phyloP scores from a whole-genome alignment of 169 alveolate species.

The Theileria sp. region DNA sequence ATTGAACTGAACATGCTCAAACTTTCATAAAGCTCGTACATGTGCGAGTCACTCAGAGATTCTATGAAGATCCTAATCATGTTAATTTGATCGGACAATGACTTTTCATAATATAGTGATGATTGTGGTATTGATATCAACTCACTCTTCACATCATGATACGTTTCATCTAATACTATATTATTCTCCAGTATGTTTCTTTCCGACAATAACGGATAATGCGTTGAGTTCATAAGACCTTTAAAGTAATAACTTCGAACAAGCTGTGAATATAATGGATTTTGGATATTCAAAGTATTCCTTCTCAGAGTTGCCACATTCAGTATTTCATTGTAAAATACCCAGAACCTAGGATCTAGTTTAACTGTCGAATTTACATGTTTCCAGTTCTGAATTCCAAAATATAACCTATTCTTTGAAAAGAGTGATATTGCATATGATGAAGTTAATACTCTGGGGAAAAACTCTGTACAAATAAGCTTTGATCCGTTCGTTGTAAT shows the following conservation, averaged over 20 bases:
- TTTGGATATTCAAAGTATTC: conserved; percentile 33
- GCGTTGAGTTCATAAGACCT: not conserved
- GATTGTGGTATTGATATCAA: not conserved
- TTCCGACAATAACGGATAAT: not conserved
- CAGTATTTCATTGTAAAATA: conserved; percentile 43
- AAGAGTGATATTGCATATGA: conserved; percentile 32
- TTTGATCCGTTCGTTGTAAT: not conserved
- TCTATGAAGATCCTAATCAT: conserved; percentile 25
- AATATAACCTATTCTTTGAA: conserved; percentile 22
- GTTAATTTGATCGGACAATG: not conserved
- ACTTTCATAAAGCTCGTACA: conserved; percentile 9
- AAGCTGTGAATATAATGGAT: conserved; percentile 48
- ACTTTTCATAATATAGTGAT: not conserved
- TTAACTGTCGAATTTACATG: conserved; percentile 28
- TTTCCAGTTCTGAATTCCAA: conserved; percentile 64
- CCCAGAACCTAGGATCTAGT: conserved; percentile 47
- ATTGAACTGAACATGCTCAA: not conserved
- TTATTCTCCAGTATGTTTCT: not conserved
- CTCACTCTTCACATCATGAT: conserved; percentile 4
- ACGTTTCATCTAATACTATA: conserved; percentile 15
- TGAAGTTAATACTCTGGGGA: not conserved
- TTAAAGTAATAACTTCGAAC: conserved; percentile 34
- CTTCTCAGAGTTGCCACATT: conserved; percentile 30
- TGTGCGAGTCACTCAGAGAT: conserved; percentile 22
- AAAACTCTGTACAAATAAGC: conserved; percentile 1